Evolutionary conservation across 768 basidiomycete genomes (phyloP).

Genomic region (Tulasnella sp.): DNA sequence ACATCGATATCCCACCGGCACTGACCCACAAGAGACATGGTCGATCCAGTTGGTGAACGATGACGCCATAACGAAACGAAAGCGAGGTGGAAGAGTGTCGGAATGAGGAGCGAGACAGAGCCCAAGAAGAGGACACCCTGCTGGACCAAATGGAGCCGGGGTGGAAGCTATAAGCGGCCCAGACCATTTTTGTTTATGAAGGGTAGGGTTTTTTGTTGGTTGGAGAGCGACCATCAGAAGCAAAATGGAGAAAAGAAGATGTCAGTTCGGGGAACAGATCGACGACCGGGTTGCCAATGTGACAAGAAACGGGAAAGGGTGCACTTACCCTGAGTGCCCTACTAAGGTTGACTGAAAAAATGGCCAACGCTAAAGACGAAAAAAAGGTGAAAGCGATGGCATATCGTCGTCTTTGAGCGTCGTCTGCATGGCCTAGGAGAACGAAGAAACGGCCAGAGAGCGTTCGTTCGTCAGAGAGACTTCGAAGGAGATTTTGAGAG

Average conservation of each 20-base stretch:
- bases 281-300: conserved; percentile 11
- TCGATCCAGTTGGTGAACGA: conserved; percentile 3
- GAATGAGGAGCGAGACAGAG: conserved; percentile 18
- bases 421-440: not conserved
- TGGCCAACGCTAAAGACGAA: not conserved
- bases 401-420: conserved; percentile 6
- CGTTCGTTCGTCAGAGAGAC: not conserved
- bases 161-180: not conserved
- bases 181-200: not conserved
- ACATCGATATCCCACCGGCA: conserved; percentile 29
- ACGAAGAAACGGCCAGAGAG: not conserved
- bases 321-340: conserved; percentile 12
- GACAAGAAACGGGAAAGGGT: not conserved
- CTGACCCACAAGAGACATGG: conserved; percentile 25
- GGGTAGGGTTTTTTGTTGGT: not conserved
- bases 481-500: not conserved
- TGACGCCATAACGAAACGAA: conserved; percentile 19
- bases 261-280: not conserved
- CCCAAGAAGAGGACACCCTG: conserved; percentile 22
- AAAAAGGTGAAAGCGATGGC: conserved; percentile 18
- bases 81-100: conserved; percentile 27
- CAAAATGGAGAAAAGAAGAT: not conserved
- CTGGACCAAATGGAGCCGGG: not conserved
- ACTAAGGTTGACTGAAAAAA: conserved; percentile 7
- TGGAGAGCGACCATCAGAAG: not conserved